A percentile compares a stretch with the other conserved stretches of the same genome.
Conservation (phyloP, 148 eudicot genomes). For the Talinum fruticosum region DNA sequence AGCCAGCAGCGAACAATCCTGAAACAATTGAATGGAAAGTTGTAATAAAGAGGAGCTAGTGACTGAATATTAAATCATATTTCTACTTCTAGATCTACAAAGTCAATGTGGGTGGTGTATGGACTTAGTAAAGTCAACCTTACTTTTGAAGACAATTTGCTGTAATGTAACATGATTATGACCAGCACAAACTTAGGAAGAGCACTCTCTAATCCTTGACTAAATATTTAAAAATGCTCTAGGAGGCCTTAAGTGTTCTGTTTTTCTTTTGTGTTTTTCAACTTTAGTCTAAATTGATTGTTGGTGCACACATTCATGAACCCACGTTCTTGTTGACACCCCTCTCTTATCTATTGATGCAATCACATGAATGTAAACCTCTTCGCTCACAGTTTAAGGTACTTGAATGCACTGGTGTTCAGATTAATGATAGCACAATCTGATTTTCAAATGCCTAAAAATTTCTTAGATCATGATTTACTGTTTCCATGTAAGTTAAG, state of each 20-base stretch:
- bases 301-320: not conserved
- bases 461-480: not conserved
- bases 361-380: not conserved
- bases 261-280: not conserved
- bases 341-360: not conserved
- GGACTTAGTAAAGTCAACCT: not conserved
- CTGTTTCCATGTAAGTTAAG: too few species aligned
- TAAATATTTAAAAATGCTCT: not conserved
- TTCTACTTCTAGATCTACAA: constrained; percentile 1
- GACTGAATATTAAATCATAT: not conserved
- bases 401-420: too few species aligned
- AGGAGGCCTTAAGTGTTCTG: not conserved
- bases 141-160: constrained; percentile 15
- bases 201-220: not conserved
- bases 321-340: not conserved
- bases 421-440: not conserved
- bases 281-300: not conserved
- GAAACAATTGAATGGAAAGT: not conserved
- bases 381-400: too few species aligned
- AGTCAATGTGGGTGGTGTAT: constrained; percentile 16
- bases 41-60: constrained; percentile 1
- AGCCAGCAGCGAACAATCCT: not conserved
- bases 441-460: not conserved
- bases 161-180: constrained; percentile 5
- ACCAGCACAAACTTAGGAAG: constrained; percentile 13